phyloP scores from a whole-genome alignment of 116 monocot genomes.

The Iris pallida region DNA sequence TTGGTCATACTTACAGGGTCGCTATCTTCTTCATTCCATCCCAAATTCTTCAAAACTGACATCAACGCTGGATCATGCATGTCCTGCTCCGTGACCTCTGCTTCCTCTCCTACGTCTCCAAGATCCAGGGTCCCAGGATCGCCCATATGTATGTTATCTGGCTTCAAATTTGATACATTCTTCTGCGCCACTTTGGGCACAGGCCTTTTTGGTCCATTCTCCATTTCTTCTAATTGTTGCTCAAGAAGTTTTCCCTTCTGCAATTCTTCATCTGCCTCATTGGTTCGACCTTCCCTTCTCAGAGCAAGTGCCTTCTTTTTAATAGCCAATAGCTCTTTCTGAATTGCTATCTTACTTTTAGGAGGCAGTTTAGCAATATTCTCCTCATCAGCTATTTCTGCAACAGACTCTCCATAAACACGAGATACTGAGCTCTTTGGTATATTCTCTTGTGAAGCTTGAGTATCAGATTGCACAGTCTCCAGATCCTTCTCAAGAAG shows the following conservation, averaged over 20 bases:
- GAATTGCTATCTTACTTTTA: conserved; percentile 69
- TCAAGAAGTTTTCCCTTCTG: conserved; percentile 81
- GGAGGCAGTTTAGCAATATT: conserved; percentile 13
- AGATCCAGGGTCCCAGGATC: conserved; percentile 23
- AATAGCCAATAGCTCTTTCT: conserved; percentile 78
- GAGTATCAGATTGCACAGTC: conserved; percentile 15
- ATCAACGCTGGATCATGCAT: conserved; percentile 77
- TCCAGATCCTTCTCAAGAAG: conserved; percentile 65
- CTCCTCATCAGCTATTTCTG: conserved; percentile 5
- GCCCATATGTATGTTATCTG: conserved; percentile 13
- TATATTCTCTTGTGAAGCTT: conserved; percentile 13
- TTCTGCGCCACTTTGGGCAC: conserved; percentile 19
- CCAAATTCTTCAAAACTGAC: conserved; percentile 68
- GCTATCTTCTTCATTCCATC: conserved; percentile 67
- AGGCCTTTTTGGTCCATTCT: conserved; percentile 27
- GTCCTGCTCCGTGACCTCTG: conserved; percentile 78
- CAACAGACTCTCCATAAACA: not conserved
- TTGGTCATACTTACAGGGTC: conserved; percentile 7
- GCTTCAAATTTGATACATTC: conserved; percentile 4
- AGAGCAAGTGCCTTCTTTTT: conserved; percentile 94
- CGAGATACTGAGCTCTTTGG: conserved; percentile 11
- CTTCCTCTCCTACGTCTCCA: conserved; percentile 27
- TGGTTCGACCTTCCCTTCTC: conserved; percentile 67
- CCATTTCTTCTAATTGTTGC: conserved; percentile 65
- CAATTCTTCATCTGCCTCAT: conserved; percentile 88